phyloP scores from a whole-genome alignment of 176 grass and related monocot species.

The Cenchrus americanus region DNA sequence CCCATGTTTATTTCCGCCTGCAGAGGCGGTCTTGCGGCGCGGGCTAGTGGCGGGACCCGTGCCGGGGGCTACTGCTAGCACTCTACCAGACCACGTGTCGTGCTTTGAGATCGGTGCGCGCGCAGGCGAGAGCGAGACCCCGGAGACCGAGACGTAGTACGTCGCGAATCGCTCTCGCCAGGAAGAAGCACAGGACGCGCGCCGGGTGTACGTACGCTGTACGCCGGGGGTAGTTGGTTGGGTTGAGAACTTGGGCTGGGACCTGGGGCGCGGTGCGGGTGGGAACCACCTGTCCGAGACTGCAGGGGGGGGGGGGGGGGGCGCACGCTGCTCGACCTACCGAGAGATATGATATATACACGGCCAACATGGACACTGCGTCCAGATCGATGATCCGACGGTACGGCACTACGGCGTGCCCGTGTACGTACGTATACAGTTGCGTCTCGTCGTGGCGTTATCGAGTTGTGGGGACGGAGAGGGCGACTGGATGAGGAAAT shows the following conservation, averaged over 20 bases:
- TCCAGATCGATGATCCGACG: neutral
- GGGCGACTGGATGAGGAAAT: neutral
- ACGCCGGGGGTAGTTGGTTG: neutral
- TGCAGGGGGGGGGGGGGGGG: no score
- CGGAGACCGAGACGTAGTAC: neutral
- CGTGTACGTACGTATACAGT: neutral
- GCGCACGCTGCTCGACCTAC: neutral
- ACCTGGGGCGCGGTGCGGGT: neutral
- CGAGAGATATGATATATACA: neutral
- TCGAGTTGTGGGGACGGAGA: neutral
- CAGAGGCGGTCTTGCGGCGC: neutral
- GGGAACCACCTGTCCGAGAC: constrained; percentile 5
- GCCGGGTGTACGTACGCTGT: neutral
- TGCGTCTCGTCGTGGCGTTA: neutral
- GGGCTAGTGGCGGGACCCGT: neutral
- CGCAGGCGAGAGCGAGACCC: no score
- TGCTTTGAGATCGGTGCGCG: neutral
- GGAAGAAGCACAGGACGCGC: neutral
- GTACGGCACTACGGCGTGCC: neutral
- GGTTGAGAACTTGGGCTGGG: neutral
- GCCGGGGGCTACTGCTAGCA: neutral
- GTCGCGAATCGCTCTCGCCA: neutral
- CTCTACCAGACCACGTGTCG: neutral
- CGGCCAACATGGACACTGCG: neutral
- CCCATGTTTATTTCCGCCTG: constrained; percentile 11